phyloP scores from a whole-genome alignment of 2,329 filamentous ascomycete genomes.

The Apiospora koreana region DNA sequence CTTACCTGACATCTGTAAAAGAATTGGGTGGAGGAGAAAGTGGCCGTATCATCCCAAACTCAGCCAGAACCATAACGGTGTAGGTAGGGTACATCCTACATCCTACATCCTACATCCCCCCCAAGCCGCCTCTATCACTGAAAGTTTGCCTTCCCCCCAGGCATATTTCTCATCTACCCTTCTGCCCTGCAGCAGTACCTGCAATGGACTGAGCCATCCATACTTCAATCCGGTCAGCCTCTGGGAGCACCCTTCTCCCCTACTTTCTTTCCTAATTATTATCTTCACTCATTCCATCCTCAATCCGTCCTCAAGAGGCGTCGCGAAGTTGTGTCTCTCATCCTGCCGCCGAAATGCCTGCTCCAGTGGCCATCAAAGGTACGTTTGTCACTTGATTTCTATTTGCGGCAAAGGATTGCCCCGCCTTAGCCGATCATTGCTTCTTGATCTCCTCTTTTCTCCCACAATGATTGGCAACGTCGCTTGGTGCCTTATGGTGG shows the following conservation, averaged over 20 bases:
- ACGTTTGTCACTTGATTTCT: background rate
- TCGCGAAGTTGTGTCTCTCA: background rate
- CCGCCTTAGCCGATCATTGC: background rate
- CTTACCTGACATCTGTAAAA: background rate
- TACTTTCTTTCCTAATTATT: background rate
- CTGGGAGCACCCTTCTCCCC: background rate
- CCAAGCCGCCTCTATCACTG: too few species aligned
- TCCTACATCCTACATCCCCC: too few species aligned
- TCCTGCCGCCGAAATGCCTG: conserved; percentile 7
- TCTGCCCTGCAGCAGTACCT: too few species aligned
- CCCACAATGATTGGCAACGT: conserved; percentile 1
- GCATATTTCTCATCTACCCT: too few species aligned
- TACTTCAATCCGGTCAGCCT: background rate
- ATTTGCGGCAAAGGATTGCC: background rate
- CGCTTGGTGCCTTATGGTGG: background rate
- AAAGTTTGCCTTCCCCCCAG: too few species aligned
- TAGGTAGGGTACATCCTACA: too few species aligned
- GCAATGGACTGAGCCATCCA: background rate
- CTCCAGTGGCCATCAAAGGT: conserved; percentile 11
- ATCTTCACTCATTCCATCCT: background rate
- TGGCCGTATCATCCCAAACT: conserved; percentile 1
- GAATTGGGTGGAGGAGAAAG: background rate
- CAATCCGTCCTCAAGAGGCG: background rate
- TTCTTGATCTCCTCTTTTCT: conserved; percentile 1
- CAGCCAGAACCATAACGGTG: background rate